These are phyloP conservation scores for Tulasnella sp. DNA, from an alignment of 768 basidiomycete genomes.

Conservation along the genomic window DNA sequence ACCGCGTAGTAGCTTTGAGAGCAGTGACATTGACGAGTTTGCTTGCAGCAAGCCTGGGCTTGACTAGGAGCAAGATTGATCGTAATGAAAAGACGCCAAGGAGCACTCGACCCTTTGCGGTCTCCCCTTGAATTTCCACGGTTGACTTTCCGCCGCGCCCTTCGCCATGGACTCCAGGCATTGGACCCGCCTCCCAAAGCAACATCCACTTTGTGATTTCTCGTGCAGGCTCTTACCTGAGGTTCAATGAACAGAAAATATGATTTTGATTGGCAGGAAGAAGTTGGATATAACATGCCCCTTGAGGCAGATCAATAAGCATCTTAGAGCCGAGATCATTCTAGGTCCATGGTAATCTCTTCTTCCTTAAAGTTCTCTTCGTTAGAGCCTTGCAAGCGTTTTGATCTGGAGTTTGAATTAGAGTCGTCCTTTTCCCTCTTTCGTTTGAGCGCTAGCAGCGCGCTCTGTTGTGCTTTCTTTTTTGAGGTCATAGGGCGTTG, in stretches of 20 bases:
- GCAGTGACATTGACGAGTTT: conserved; percentile 58
- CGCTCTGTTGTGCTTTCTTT: not conserved
- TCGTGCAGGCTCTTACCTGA: no score
- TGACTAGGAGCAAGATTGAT: not conserved
- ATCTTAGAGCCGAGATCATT: not conserved
- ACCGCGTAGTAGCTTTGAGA: conserved; percentile 62
- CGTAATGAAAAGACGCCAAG: not conserved
- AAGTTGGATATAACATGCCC: not conserved
- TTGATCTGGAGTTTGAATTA: not conserved
- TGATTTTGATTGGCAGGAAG: no score
- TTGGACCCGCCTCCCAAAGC: no score
- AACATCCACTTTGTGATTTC: no score
- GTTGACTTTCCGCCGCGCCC: not conserved
- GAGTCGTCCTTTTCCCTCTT: not conserved
- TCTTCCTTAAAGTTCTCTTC: not conserved
- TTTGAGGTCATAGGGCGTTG: not conserved
- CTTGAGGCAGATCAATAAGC: not conserved
- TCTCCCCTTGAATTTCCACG: not conserved
- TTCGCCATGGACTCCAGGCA: no score
- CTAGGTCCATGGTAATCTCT: not conserved
- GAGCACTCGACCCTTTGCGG: not conserved
- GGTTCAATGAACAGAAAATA: no score
- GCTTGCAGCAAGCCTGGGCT: not conserved
- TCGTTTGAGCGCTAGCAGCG: not conserved
- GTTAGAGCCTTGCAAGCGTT: not conserved